Base-by-base conservation (phyloP, 2,329 filamentous ascomycete genomes). In the Cadophora sp. region DNA sequence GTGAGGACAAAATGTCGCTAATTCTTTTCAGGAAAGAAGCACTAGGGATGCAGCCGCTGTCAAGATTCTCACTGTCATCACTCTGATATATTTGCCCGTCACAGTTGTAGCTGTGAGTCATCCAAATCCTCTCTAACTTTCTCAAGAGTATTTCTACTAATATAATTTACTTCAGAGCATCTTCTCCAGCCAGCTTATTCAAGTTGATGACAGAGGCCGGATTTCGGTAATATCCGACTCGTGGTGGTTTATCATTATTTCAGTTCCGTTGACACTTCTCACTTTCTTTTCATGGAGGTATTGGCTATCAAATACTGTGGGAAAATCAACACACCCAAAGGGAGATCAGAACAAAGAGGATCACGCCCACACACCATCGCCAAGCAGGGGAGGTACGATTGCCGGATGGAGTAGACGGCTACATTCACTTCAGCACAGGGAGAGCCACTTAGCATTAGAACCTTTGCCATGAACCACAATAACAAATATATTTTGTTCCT, bases 41-140 rank as follows among this genome's bases (percentile, higher is more conserved):
- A 71, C 70, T 1, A 69, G 71, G 62, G 72, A 75, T 62, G 71
- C 73, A 11, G 72, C 73, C 11, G 72, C 71, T 1, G 70, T 75
- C n/a, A 75, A 75, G 27, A 74, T 74, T 26, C 46, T 75, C 4
- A 75, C 73, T 2, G 64, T 75, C 7, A 74, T 75, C 12, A 74
- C 72, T 2, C 56, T 75, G 4, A 66, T 75, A 16, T 75, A 74
- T 59, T 61, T 75, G 3, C 73, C 73, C 0, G 66, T 63, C 7
- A 73, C 73, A 11, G 71, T 75, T 37, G 72, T 75, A 43, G 72
- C 73, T 0, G 72, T 73, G 37, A 67, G 67, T 67, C 8, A 19
- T 34, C 11, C n/a, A n/a, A n/a, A n/a, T 34, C 11, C 31, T 34
- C 11, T 5, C 5, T 34, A 4, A 34, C 31, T 34, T 34, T 34